These are phyloP conservation scores for Acacia confusa DNA, from an alignment of 306 rosid species.

Conservation along the genomic window DNA sequence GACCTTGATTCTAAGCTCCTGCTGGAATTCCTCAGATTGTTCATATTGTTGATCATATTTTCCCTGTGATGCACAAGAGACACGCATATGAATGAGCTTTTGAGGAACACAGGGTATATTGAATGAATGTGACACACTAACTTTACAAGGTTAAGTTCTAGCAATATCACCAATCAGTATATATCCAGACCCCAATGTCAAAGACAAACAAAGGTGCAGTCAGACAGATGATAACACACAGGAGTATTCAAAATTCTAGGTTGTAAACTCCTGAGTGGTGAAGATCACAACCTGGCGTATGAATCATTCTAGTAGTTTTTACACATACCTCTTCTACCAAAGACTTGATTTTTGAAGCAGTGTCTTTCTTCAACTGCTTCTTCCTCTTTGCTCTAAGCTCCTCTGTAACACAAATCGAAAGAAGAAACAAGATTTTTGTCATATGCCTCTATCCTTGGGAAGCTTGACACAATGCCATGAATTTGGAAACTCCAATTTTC, in stretches of 20 bases:
- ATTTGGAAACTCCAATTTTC: conserved; percentile 9
- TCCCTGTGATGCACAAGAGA: conserved; percentile 51
- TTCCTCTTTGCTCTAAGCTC: conserved; percentile 92
- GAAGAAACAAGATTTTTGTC: conserved; percentile 27
- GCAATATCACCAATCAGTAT: conserved; percentile 9
- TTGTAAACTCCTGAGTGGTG: conserved; percentile 1
- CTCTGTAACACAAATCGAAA: conserved; percentile 62
- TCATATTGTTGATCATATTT: conserved; percentile 89
- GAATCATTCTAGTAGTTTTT: conserved; percentile 21
- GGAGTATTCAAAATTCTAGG: conserved; percentile 25
- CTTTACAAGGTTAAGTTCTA: conserved; percentile 8
- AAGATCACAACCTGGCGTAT: not conserved
- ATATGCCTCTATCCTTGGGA: not conserved
- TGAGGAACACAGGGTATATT: conserved; percentile 21
- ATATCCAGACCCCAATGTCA: conserved; percentile 23
- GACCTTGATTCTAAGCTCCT: conserved; percentile 87
- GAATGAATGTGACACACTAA: conserved; percentile 4
- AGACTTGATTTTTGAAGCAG: conserved; percentile 92
- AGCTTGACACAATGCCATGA: not conserved
- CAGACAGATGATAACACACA: conserved; percentile 6
- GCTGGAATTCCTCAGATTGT: conserved; percentile 78
- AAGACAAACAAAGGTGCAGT: conserved; percentile 9
- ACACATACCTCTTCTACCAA: conserved; percentile 86
- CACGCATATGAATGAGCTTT: conserved; percentile 15
- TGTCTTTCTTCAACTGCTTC: conserved; percentile 91